Conservation (phyloP, 805 yeast genomes). For the Phaffomyces antillensis region DNA sequence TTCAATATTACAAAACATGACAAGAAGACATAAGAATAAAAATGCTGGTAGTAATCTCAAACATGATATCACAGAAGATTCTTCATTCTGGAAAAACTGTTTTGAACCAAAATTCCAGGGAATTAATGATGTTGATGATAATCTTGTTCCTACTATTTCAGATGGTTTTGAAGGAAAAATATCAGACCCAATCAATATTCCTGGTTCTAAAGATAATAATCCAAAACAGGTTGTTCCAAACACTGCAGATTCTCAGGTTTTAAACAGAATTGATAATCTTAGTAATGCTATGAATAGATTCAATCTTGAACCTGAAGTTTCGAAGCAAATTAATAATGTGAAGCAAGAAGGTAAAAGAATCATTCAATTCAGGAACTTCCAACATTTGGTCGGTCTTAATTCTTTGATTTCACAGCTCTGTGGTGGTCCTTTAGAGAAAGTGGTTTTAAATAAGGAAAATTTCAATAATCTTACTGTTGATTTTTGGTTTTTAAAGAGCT, state of each 20-base stretch:
- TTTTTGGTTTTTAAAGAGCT: conserved; percentile 44
- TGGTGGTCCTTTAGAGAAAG: conserved; percentile 65
- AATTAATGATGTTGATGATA: background rate
- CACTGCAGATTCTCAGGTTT: conserved; percentile 1
- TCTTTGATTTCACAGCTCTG: conserved; percentile 46
- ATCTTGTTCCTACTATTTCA: too few relatives aligned
- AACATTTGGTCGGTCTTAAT: conserved; percentile 37
- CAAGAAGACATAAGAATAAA: conserved; percentile 1
- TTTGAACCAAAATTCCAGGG: background rate
- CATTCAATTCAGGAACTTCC: conserved; percentile 33
- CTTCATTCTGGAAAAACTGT: background rate
- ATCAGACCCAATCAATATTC: conserved; percentile 1
- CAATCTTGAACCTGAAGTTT: background rate
- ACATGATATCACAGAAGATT: background rate
- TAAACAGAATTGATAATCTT: conserved; percentile 1
- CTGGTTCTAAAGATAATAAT: background rate
- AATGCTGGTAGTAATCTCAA: background rate
- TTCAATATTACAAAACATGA: conserved; percentile 7
- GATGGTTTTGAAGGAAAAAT: background rate
- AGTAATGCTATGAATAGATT: background rate
- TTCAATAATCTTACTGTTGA: conserved; percentile 30
- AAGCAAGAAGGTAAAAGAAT: conserved; percentile 21
- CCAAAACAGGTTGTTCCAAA: conserved; percentile 2
- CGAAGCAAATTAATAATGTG: background rate
- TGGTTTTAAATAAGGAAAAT: conserved; percentile 18